Conservation (phyloP, 148 eudicot species). For the Hydrangea macrophylla region DNA sequence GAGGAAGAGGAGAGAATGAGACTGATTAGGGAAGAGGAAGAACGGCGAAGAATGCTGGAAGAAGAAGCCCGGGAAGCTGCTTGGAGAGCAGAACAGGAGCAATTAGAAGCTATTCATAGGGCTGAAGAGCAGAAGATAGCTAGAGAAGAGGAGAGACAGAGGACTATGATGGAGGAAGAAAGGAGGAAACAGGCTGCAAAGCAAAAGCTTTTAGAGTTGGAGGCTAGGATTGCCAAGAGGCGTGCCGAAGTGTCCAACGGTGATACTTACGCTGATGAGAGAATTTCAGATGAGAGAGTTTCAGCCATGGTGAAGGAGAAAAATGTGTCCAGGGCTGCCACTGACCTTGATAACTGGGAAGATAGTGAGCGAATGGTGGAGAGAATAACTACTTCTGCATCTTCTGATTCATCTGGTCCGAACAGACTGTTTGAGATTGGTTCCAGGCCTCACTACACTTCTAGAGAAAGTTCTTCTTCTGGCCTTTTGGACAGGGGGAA, state of each 20-base stretch:
- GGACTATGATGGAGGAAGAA: conserved; percentile 81
- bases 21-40: conserved; percentile 81
- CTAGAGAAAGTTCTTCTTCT: conserved; percentile 61
- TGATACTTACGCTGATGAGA: conserved; percentile 31
- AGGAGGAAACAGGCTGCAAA: conserved; percentile 96
- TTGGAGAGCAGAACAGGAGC: conserved; percentile 88
- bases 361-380: conserved; percentile 91
- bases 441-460: conserved; percentile 32
- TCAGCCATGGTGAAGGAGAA: conserved; percentile 35
- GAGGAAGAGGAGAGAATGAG: conserved; percentile 89
- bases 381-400: conserved; percentile 65
- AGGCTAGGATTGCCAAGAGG: conserved; percentile 81
- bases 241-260: conserved; percentile 43
- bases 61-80: conserved; percentile 90
- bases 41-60: conserved; percentile 54
- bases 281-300: conserved; percentile 40
- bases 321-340: conserved; percentile 37
- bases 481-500: conserved; percentile 60
- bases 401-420: conserved; percentile 54
- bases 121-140: conserved; percentile 82
- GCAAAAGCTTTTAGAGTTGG: conserved; percentile 89
- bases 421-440: conserved; percentile 53
- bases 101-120: conserved; percentile 49
- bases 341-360: conserved; percentile 78
- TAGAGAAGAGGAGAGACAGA: conserved; percentile 82